Evolutionary conservation across 2,329 filamentous ascomycete species (phyloP), one percentile per base, ranked within the genome.

Genomic region (Monosporascus cannonballus): DNA sequence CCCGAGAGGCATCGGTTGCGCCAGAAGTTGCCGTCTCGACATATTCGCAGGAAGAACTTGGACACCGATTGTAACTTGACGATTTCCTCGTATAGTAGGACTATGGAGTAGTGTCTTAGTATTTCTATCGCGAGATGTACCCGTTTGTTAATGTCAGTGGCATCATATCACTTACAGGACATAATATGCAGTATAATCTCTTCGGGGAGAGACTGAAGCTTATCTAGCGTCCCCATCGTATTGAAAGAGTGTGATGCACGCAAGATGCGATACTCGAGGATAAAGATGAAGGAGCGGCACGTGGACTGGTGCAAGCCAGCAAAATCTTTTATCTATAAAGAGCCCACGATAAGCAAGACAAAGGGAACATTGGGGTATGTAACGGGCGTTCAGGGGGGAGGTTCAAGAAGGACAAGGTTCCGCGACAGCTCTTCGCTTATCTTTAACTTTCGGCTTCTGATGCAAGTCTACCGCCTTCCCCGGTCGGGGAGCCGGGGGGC

Each of bases 21-120:
- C 92, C 92, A 96, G 37, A 93, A 74, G 39, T 76, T 79, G 61
- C 87, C 81, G 65, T 96, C 90, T 52, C 90, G 84, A 39, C 83
- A 86, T 42, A 94, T 74, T 30, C 74, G 69, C 27, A 85, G 78
- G 54, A 93, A 81, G 45, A 76, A 78, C 57, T 76, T 82, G 25
- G 84, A 93, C 14, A 90, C 82, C 20, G 80, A 77, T 69, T 92
- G 89, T 36, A 93, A 73, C 51, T 70, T 77, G 53, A 86, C 81
- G 54, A 92, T 78, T 57, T 90, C 81, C 42, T 67, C 63, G 17
- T 84, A 77, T n/a, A 81, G 75, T 56, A 91, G 79, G 52, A 63
- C 65, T 67, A 48, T 34, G 24, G 15, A 30, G 42, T 8, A 38
- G 27, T 45, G 47, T 27, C 20, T 4, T 27, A 15, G 50, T 34